Percentiles rank a stretch among this genome's conserved stretches.
Conservation (phyloP, 345 rosid genomes). For the Pugionium cornutum region DNA sequence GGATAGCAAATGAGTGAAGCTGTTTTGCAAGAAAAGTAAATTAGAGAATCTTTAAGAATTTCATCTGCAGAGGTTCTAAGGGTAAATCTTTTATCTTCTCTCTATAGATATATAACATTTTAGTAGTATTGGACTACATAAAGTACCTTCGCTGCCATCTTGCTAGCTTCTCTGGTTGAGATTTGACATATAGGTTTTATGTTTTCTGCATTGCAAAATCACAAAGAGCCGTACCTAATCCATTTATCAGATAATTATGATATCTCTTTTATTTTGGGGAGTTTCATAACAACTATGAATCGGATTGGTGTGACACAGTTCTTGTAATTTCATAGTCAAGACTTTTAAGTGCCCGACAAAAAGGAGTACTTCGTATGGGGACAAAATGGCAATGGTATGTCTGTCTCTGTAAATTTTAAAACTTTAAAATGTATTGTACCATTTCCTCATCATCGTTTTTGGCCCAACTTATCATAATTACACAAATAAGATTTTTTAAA, state of each 20-base stretch:
- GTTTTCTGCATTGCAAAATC: too few species aligned
- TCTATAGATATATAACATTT: neutral
- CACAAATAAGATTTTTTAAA: neutral
- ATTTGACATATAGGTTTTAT: neutral
- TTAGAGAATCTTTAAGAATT: neutral
- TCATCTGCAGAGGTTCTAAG: neutral
- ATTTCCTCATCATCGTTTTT: conserved; percentile 21
- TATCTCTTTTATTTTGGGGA: too few species aligned
- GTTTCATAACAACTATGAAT: too few species aligned
- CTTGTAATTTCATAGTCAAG: conserved; percentile 3
- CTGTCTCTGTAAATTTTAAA: neutral
- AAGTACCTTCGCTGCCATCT: neutral
- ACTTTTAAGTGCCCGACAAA: conserved; percentile 20
- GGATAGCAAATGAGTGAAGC: too few species aligned
- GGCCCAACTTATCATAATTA: conserved; percentile 11
- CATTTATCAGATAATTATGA: too few species aligned
- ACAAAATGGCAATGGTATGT: conserved; percentile 21
- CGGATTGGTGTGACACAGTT: neutral
- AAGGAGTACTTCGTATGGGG: conserved; percentile 21
- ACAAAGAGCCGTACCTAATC: too few species aligned
- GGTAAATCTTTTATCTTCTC: neutral
- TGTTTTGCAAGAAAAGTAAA: too few species aligned
- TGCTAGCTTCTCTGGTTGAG: neutral
- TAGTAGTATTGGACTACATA: neutral
- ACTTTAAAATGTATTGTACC: conserved; percentile 7